Evolutionary conservation across 2,329 filamentous ascomycete genomes (phyloP), one percentile per base, ranked within the genome.

Genomic region (Fusarium albidum): DNA sequence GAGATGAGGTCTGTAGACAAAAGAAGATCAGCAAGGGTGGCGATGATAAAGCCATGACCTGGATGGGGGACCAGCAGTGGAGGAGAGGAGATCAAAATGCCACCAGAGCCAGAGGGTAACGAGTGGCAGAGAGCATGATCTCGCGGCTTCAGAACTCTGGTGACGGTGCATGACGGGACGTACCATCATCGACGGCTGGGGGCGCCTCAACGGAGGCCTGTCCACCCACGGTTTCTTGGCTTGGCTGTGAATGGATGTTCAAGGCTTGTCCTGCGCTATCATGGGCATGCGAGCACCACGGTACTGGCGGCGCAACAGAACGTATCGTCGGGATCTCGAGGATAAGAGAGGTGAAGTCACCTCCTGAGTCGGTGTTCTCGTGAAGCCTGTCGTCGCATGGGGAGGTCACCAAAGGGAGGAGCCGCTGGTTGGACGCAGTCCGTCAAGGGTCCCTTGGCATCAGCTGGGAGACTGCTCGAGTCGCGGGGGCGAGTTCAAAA

Each of bases 1-100:
- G 79, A 73, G 81, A 81, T 72, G 83, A 84, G 77, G 82, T 83
- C 83, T 86, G 50, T 38, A 59, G 49, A 55, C 53, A 52, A 55
- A 41, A 39, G 43, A 59, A 49, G 48, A 56, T 68, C 55, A 68
- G 66, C 51, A 57, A 57, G 49, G 54, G 56, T 65, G 53, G 49
- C 44, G 45, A 63, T 37, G 59, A 35, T 27, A 42, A 55, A 39
- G 39, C 29, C 45, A 43, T 39, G 44, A 35, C 28, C 38, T 29
- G 21, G 21, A 18, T 37, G 40, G 25, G 29, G 42, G 40, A 40
- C 21, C 40, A 38, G 38, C 21, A 27, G 52, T 26, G 39, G 39
- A 51, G 54, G 49, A 39, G 35, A 52, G 7, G 47, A 52, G 21
- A 29, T 21, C 34, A 21, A 26, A 29, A 31, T 21, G 49, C 25